Conservation (phyloP, 169 alveolate genomes). For the Babesia bigemina region DNA sequence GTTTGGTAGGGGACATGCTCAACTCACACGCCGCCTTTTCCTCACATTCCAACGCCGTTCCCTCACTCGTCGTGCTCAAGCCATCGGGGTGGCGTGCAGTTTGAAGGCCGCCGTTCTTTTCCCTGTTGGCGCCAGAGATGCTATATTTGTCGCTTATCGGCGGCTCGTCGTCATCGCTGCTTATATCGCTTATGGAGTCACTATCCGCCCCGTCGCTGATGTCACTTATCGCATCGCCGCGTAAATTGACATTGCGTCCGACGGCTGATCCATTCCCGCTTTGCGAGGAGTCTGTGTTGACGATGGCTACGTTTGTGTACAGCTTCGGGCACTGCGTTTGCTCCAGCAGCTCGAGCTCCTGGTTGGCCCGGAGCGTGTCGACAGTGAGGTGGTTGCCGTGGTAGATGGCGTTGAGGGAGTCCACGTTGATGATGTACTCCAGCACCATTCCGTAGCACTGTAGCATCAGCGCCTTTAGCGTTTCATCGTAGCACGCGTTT, state of each 20-base stretch:
- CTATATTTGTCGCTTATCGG: not conserved
- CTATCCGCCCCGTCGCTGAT: not conserved
- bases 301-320: constrained; percentile 10
- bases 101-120: not conserved
- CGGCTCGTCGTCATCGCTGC: constrained; percentile 8
- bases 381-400: constrained; percentile 28
- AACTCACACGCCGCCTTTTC: not conserved
- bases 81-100: not conserved
- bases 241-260: not conserved
- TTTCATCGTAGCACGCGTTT: constrained; percentile 18
- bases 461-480: constrained; percentile 17
- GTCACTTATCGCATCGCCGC: not conserved
- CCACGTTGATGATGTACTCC: constrained; percentile 36
- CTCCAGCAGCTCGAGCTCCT: constrained; percentile 23
- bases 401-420: constrained; percentile 20
- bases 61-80: not conserved
- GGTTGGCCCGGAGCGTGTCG: constrained; percentile 29
- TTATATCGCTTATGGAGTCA: constrained; percentile 21
- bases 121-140: not conserved
- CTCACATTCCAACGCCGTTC: not conserved
- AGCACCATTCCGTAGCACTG: constrained; percentile 36
- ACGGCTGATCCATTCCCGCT: not conserved
- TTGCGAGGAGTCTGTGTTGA: not conserved
- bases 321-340: constrained; percentile 26
- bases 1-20: not conserved